These are phyloP conservation scores for Cercospora sp. DNA, from an alignment of 2,329 filamentous ascomycete genomes.

Conservation along the genomic window DNA sequence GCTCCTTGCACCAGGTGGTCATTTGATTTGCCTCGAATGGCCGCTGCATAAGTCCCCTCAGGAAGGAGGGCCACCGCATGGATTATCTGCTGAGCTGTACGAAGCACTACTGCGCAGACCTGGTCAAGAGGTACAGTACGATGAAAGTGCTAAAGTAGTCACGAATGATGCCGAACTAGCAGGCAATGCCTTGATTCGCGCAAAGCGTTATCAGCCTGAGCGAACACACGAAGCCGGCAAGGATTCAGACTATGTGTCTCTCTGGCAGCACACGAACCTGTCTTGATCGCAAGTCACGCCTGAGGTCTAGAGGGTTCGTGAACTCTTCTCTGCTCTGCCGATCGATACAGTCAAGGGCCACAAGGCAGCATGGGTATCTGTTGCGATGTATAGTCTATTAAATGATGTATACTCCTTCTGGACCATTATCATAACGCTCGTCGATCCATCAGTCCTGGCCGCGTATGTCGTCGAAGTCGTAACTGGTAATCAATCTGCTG, in stretches of 20 bases:
- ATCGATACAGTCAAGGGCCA: not conserved
- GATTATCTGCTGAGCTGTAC: slow-evolving; percentile 68
- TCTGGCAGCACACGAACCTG: slow-evolving; percentile 46
- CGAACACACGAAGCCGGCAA: slow-evolving; percentile 59
- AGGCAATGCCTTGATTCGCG: slow-evolving; percentile 45
- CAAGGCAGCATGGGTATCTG: not conserved
- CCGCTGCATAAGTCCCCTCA: slow-evolving; percentile 59
- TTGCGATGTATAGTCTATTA: not conserved
- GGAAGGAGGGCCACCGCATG: slow-evolving; percentile 71
- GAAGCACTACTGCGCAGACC: slow-evolving; percentile 69
- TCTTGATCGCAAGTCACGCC: not conserved
- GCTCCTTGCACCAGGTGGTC: slow-evolving; percentile 55
- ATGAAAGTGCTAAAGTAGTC: slow-evolving; percentile 54
- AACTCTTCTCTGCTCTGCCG: no score
- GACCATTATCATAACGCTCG: not conserved
- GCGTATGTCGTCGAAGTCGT: not conserved
- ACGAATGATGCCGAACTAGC: slow-evolving; percentile 45
- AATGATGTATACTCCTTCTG: not conserved
- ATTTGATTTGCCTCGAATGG: slow-evolving; percentile 71
- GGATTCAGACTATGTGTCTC: slow-evolving; percentile 51
- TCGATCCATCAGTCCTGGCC: not conserved
- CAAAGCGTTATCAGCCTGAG: slow-evolving; percentile 58
- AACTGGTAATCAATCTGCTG: not conserved
- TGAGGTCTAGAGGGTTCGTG: no score
- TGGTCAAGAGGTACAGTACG: slow-evolving; percentile 66